phyloP scores from a whole-genome alignment of 2,329 filamentous ascomycete species.

The Elsinoe fawcettii region DNA sequence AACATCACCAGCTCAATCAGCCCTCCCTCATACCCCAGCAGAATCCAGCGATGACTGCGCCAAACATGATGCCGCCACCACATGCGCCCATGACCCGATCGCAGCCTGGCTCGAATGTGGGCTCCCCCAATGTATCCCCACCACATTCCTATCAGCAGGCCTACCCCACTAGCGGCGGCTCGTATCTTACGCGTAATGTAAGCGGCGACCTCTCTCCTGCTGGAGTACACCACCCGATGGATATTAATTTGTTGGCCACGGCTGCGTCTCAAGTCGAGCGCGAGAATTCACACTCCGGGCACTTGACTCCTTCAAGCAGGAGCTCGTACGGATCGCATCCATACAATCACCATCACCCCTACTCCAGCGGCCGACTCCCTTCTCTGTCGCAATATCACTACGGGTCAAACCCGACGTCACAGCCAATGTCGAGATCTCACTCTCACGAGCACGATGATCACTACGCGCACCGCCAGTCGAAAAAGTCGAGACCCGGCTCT shows the following conservation, averaged over 20 bases:
- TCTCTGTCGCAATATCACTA: constrained; percentile 70
- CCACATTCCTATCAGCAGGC: constrained; percentile 68
- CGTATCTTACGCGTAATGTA: constrained; percentile 51
- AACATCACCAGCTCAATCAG: constrained; percentile 58
- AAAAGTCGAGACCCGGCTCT: constrained; percentile 86
- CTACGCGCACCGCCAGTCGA: constrained; percentile 66
- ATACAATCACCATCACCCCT: constrained; percentile 41
- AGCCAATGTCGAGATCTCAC: constrained; percentile 87
- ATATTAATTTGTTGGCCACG: constrained; percentile 63
- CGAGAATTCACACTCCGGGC: constrained; percentile 45
- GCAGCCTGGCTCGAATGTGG: constrained; percentile 75
- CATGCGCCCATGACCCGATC: constrained; percentile 76
- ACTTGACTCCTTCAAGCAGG: constrained; percentile 27
- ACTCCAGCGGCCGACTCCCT: constrained; percentile 56
- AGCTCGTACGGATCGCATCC: constrained; percentile 29
- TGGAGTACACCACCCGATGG: constrained; percentile 44
- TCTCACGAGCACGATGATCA: constrained; percentile 77
- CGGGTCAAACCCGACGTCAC: constrained; percentile 39
- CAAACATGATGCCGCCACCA: constrained; percentile 68
- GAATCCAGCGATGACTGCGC: constrained; percentile 19
- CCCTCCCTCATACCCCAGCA: constrained; percentile 69
- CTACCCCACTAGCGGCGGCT: constrained; percentile 51
- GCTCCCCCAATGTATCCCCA: constrained; percentile 91
- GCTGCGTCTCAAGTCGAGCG: constrained; percentile 60
- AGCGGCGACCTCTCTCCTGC: constrained; percentile 40